phyloP scores from a whole-genome alignment of 2,329 filamentous ascomycete genomes.

The Cucurbitaria berberidis region DNA sequence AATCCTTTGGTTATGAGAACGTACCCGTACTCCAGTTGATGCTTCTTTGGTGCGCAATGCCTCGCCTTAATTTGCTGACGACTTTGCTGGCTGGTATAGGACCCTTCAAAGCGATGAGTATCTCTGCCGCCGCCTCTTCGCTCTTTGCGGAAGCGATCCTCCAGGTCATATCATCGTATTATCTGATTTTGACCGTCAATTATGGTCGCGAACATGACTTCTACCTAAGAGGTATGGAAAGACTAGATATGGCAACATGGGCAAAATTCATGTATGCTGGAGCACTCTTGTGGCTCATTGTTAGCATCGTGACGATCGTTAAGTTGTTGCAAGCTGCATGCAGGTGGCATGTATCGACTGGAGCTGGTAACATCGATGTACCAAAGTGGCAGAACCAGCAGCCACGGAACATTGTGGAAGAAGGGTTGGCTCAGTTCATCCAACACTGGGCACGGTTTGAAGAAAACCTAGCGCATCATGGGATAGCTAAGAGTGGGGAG shows the following conservation, averaged over 20 bases:
- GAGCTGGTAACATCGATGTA: slow-evolving; percentile 4
- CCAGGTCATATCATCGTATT: slow-evolving; percentile 28
- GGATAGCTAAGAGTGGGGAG: slow-evolving; percentile 7
- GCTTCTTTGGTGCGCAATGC: slow-evolving; percentile 43
- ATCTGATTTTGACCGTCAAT: slow-evolving; percentile 32
- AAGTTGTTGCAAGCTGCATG: slow-evolving; percentile 8
- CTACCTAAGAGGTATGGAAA: slow-evolving; percentile 24
- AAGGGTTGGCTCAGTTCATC: slow-evolving; percentile 5
- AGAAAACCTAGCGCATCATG: slow-evolving; percentile 8
- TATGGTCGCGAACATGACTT: slow-evolving; percentile 39
- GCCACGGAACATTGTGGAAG: too few relatives aligned
- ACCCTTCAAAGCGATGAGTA: slow-evolving; percentile 19
- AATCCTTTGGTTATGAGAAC: slow-evolving; percentile 27
- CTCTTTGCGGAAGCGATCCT: slow-evolving; percentile 37
- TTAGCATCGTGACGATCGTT: slow-evolving; percentile 10
- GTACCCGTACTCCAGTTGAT: slow-evolving; percentile 30
- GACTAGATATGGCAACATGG: slow-evolving; percentile 12
- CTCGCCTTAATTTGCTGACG: slow-evolving; percentile 35
- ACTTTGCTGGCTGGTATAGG: slow-evolving; percentile 18
- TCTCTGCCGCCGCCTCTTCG: slow-evolving; percentile 16
- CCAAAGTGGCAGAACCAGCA: background rate
- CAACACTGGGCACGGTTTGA: slow-evolving; percentile 5
- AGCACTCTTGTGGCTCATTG: slow-evolving; percentile 35
- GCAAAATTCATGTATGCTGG: slow-evolving; percentile 40
- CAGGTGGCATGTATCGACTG: background rate